phyloP scores from a whole-genome alignment of 2,329 filamentous ascomycete species.

The Endocalyx cinctus region DNA sequence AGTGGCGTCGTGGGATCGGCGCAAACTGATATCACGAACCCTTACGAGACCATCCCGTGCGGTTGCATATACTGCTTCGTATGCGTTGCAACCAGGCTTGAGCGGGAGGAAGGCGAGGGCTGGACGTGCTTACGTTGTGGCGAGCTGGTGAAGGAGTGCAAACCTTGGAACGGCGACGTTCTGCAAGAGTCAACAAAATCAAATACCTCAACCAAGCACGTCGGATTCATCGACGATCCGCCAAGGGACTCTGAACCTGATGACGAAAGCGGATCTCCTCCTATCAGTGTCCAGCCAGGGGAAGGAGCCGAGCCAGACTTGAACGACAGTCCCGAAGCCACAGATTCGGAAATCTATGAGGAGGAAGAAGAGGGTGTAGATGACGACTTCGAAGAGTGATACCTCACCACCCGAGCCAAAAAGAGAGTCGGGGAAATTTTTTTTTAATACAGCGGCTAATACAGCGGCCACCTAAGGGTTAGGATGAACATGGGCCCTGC shows the following conservation, averaged over 20 bases:
- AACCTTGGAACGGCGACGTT: constrained; percentile 88
- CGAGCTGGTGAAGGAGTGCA: constrained; percentile 76
- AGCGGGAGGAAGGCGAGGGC: constrained; percentile 89
- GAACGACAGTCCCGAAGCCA: constrained; percentile 15
- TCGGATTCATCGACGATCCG: constrained; percentile 57
- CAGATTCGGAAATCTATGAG: constrained; percentile 28
- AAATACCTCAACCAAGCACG: constrained; percentile 48
- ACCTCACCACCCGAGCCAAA: too few relatives aligned
- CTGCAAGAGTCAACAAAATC: constrained; percentile 48
- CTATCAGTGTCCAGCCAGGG: too few relatives aligned
- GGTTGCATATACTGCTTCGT: constrained; percentile 95
- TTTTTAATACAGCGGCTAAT: too few relatives aligned
- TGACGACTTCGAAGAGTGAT: constrained; percentile 23
- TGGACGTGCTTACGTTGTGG: constrained; percentile 91
- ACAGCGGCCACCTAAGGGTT: too few relatives aligned
- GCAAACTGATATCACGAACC: constrained; percentile 91
- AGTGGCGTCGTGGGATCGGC: constrained; percentile 82
- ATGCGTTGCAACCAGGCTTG: constrained; percentile 83
- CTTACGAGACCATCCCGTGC: constrained; percentile 86
- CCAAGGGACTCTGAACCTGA: constrained; percentile 20
- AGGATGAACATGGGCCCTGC: too few relatives aligned
- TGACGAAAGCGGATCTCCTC: constrained; percentile 19
- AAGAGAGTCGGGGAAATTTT: too few relatives aligned
- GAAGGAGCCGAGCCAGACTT: constrained; percentile 4
- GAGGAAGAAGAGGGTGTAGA: constrained; percentile 27